A percentile compares a stretch with the other conserved stretches of the same genome.
These are phyloP conservation scores for Blastobotrys niveus DNA, from an alignment of 1,139 yeast genomes.

Conservation along the genomic window DNA sequence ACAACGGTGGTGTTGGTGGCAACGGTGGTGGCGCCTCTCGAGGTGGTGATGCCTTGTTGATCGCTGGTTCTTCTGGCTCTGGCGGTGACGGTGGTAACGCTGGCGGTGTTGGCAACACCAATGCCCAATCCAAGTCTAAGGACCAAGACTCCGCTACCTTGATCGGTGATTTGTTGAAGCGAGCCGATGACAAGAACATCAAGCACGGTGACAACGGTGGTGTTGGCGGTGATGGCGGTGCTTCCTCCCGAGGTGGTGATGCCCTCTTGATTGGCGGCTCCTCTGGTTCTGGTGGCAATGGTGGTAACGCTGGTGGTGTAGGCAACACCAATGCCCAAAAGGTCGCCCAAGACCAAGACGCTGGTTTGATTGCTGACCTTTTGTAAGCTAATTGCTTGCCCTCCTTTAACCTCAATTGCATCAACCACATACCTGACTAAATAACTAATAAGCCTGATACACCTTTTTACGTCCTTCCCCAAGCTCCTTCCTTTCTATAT, in stretches of 20 bases:
- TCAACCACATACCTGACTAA: too few relatives aligned
- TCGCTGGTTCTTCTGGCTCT: constrained; percentile 6
- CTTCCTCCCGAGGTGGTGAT: background rate
- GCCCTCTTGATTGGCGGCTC: background rate
- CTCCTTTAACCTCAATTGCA: too few relatives aligned
- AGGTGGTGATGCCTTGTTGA: constrained; percentile 5
- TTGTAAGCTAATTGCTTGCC: too few relatives aligned
- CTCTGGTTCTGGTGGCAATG: constrained; percentile 4
- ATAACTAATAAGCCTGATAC: too few relatives aligned
- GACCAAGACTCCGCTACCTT: background rate
- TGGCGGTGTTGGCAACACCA: constrained; percentile 5
- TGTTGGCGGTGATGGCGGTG: constrained; percentile 5
- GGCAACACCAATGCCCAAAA: constrained; percentile 1
- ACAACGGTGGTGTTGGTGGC: constrained; percentile 8
- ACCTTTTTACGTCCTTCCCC: too few relatives aligned
- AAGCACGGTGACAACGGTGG: constrained; percentile 9
- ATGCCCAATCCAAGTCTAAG: background rate
- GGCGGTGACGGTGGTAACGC: constrained; percentile 8
- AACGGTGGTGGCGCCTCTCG: constrained; percentile 3
- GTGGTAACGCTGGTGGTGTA: background rate
- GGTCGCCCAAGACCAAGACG: background rate
- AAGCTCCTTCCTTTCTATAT: too few relatives aligned
- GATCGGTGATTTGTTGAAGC: background rate
- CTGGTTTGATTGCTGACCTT: background rate
- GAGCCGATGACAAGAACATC: background rate